Conservation (phyloP, 1,284 basidiomycete genomes). For the Malassezia brasiliensis region DNA sequence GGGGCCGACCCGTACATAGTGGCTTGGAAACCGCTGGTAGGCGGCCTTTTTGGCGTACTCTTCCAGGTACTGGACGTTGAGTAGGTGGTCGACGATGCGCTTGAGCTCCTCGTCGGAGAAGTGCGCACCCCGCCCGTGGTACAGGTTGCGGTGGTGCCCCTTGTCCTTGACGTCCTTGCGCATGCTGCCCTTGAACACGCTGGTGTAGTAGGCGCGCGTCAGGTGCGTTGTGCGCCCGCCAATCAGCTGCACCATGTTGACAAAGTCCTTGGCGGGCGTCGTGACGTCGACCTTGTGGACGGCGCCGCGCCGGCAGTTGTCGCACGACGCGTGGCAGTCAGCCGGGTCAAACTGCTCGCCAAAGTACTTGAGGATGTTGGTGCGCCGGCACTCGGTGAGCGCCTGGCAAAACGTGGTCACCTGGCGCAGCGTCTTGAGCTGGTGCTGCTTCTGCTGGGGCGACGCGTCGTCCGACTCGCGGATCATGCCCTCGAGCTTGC, state of each 20-base stretch:
- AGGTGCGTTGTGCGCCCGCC: slow-evolving; percentile 50
- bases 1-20: slow-evolving; percentile 10
- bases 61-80: slow-evolving; percentile 1
- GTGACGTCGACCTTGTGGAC: slow-evolving; percentile 54
- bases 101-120: slow-evolving; percentile 9
- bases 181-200: slow-evolving; percentile 60
- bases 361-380: slow-evolving; percentile 67
- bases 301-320: slow-evolving; percentile 57
- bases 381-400: slow-evolving; percentile 73
- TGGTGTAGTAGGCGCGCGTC: slow-evolving; percentile 52
- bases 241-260: slow-evolving; percentile 56
- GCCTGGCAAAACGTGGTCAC: slow-evolving; percentile 70
- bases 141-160: slow-evolving; percentile 51
- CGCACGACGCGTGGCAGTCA: slow-evolving; percentile 60
- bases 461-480: slow-evolving; percentile 52
- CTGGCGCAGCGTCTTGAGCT: slow-evolving; percentile 55
- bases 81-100: slow-evolving; percentile 14
- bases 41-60: slow-evolving; percentile 9
- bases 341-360: slow-evolving; percentile 57
- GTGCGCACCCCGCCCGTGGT: slow-evolving; percentile 13
- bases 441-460: slow-evolving; percentile 56
- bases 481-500: slow-evolving; percentile 55
- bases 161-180: slow-evolving; percentile 53
- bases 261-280: slow-evolving; percentile 52
- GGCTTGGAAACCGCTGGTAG: slow-evolving; percentile 14